Evolutionary conservation across 495 filamentous ascomycete genomes (phyloP), one percentile per base, ranked within the genome.

Genomic region (Tuber aestivum): DNA sequence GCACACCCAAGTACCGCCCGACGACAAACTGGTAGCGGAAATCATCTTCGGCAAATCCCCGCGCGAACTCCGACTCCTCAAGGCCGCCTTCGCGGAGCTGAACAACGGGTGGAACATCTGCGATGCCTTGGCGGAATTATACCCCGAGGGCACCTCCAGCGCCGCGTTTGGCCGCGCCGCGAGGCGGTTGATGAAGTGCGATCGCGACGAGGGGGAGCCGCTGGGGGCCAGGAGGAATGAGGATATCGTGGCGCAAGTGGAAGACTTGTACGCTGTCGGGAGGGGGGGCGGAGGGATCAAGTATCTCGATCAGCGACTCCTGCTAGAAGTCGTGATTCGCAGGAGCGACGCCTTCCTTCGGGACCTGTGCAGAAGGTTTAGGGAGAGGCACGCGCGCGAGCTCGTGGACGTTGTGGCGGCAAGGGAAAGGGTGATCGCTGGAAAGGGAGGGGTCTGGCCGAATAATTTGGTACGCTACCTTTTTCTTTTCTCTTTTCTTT

Each of bases 1-100:
- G 18, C 75, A 50, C 37, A 42, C 72, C 7, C 56, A 50, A 37
- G 72, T 74, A 27, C 76, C 76, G 3, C 77, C 75, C 61, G 79
- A 81, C 37, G 78, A 80, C 14, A 81, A 81, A 69, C 71, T 78
- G 12, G 44, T 81, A 20, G 78, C 79, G 20, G 79, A 81, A 68
- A 73, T 76, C n/a, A 70, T 81, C 70, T 81, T 81, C 40, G 79
- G 79, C 16, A 81, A 78, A 68, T 42, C 72, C 10, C 75, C 75
- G 23, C 75, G 77, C 40, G 78, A 81, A n/a, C 70, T 81, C 35
- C 71, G 72, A 38, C 72, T 71, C 23, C 77, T 80, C 70, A 81
- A 78, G 42, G 71, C 44, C 18, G 74, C 78, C 61, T 81, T 78
- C 41, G 75, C 79, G 23, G 56, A 72, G 65, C 56, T 73, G 3